Evolutionary conservation across 352 stramenopile species (phyloP).

Genomic region (Phytopythium helicoides): DNA sequence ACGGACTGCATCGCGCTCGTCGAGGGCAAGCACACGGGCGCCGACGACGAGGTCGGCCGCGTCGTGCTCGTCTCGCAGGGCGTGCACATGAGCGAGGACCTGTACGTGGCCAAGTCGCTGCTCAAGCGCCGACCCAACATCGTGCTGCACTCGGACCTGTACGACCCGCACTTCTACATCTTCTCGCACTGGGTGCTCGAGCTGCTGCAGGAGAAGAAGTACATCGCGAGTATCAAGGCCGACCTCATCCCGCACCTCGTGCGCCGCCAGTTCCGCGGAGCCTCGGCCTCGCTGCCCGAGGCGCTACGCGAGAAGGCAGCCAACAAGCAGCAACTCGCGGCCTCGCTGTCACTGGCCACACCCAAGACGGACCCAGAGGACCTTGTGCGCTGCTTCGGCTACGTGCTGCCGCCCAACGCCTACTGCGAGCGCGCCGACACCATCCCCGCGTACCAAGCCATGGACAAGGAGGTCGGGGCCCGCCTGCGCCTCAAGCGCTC

Average conservation of each 20-base stretch:
- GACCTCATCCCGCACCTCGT: slow-evolving; percentile 79
- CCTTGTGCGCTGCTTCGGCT: slow-evolving; percentile 72
- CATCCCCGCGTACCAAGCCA: slow-evolving; percentile 65
- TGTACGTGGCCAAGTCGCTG: slow-evolving; percentile 76
- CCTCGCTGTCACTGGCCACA: slow-evolving; percentile 57
- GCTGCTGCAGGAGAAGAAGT: slow-evolving; percentile 77
- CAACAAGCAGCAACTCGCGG: slow-evolving; percentile 54
- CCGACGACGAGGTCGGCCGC: slow-evolving; percentile 44
- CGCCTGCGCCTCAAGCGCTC: slow-evolving; percentile 61
- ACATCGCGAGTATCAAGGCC: slow-evolving; percentile 83
- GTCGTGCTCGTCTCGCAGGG: slow-evolving; percentile 68
- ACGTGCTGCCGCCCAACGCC: slow-evolving; percentile 64
- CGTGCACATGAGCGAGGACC: slow-evolving; percentile 80
- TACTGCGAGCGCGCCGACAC: slow-evolving; percentile 84
- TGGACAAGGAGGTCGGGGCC: slow-evolving; percentile 72
- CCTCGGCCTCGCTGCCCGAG: slow-evolving; percentile 41
- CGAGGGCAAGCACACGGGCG: slow-evolving; percentile 20
- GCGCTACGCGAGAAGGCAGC: slow-evolving; percentile 54
- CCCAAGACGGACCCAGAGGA: slow-evolving; percentile 56
- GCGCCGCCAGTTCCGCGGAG: slow-evolving; percentile 72
- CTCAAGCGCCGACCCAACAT: slow-evolving; percentile 72
- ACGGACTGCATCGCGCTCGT: slow-evolving; percentile 77
- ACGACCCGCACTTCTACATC: slow-evolving; percentile 84
- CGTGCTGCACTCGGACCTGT: slow-evolving; percentile 76
- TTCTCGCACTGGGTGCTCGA: slow-evolving; percentile 84